Percentiles rank a stretch among this genome's conserved stretches.
Evolutionary conservation across 768 basidiomycete genomes (phyloP).

Genomic region (Tulasnella sp.): DNA sequence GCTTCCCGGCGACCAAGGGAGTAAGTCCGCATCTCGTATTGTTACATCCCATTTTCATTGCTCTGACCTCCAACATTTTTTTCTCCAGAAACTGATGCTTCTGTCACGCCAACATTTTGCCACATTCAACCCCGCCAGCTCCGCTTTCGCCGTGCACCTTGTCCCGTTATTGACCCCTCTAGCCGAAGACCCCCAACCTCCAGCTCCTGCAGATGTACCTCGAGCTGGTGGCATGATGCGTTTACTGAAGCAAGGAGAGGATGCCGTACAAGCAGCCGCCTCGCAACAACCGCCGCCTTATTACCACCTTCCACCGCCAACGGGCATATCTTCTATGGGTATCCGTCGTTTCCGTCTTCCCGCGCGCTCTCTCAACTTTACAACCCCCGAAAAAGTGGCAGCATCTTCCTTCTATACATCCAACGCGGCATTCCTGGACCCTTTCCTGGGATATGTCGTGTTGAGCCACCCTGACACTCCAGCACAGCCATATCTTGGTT

Average conservation of each 20-base stretch:
- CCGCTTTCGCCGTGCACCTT: slow-evolving; percentile 13
- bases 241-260: not conserved
- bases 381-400: not conserved
- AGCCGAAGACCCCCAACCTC: not conserved
- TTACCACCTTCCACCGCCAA: not conserved
- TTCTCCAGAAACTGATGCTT: slow-evolving; percentile 14
- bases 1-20: slow-evolving; percentile 15
- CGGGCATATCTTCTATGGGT: not conserved
- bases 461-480: slow-evolving; percentile 13
- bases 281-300: not conserved
- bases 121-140: slow-evolving; percentile 17
- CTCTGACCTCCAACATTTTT: not conserved
- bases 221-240: not conserved
- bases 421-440: slow-evolving; percentile 10
- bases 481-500: slow-evolving; percentile 5
- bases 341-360: slow-evolving; percentile 12
- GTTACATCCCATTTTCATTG: not conserved
- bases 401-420: slow-evolving; percentile 4
- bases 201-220: not conserved
- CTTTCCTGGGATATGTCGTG: slow-evolving; percentile 15
- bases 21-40: not conserved
- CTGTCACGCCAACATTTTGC: slow-evolving; percentile 9
- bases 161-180: slow-evolving; percentile 3
- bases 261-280: not conserved
- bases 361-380: slow-evolving; percentile 14